These are phyloP conservation scores for Rhodomyrtus psidioides DNA, from an alignment of 441 rosid genomes.

Conservation along the genomic window DNA sequence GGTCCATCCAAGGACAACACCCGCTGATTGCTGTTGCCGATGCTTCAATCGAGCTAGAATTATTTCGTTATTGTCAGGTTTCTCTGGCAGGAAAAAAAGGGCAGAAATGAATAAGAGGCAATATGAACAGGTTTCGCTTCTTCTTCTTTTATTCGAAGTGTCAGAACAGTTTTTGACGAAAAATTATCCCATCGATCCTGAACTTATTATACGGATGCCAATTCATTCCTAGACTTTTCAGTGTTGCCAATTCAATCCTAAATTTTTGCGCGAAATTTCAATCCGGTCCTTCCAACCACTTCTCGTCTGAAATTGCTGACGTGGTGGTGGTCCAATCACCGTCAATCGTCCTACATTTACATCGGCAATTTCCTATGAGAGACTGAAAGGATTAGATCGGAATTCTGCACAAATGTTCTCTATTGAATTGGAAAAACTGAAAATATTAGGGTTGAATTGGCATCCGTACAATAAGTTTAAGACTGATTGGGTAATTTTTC, in stretches of 20 bases:
- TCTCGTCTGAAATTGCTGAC: fast-evolving
- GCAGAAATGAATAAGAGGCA: neutral
- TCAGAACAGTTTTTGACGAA: neutral
- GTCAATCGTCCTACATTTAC: fast-evolving
- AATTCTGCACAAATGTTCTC: neutral
- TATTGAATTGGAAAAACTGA: neutral
- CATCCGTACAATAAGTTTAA: neutral
- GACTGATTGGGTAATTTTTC: neutral
- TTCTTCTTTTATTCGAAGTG: neutral
- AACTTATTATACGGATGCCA: neutral
- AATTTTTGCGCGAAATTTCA: neutral
- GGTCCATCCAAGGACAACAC: neutral
- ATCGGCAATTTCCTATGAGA: fast-evolving
- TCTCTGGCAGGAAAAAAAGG: neutral
- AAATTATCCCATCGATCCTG: neutral
- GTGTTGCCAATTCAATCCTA: fast-evolving
- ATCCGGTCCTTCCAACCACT: neutral
- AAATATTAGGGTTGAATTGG: neutral
- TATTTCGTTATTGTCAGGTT: neutral
- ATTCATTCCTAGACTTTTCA: fast-evolving
- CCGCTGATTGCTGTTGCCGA: neutral
- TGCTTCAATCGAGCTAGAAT: neutral
- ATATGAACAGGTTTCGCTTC: neutral
- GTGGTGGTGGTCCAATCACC: fast-evolving
- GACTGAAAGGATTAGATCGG: neutral